Conservation (phyloP, 2,329 filamentous ascomycete species). For the Bertia moriformis region DNA sequence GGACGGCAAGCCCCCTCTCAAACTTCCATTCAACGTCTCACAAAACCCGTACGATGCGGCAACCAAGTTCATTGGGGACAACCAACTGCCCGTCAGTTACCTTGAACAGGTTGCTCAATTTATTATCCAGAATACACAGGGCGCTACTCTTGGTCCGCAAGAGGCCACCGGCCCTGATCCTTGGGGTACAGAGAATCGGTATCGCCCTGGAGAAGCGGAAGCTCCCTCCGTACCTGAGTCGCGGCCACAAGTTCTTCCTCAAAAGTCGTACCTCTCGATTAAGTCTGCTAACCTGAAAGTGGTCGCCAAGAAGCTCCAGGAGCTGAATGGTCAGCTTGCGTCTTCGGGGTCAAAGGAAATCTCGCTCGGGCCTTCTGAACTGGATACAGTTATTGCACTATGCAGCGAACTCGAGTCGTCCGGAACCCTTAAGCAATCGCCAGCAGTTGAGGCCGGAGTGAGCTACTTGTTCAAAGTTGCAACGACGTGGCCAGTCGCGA, state of each 20-base stretch:
- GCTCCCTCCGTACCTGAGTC: slow-evolving; percentile 20
- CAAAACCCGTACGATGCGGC: slow-evolving; percentile 88
- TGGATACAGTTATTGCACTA: not conserved
- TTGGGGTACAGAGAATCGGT: slow-evolving; percentile 64
- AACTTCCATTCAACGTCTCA: slow-evolving; percentile 83
- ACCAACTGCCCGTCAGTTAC: slow-evolving; percentile 75
- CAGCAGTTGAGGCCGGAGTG: not conserved
- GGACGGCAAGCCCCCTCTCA: slow-evolving; percentile 80
- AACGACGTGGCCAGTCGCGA: not conserved
- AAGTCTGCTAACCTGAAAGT: slow-evolving; percentile 53
- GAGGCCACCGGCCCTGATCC: slow-evolving; percentile 47
- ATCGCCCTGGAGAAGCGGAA: slow-evolving; percentile 55
- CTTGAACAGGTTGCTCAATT: slow-evolving; percentile 87
- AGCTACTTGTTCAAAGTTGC: not conserved
- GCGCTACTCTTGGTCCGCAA: slow-evolving; percentile 62
- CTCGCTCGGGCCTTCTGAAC: slow-evolving; percentile 16
- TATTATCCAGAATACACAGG: slow-evolving; percentile 78
- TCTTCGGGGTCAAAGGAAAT: slow-evolving; percentile 20
- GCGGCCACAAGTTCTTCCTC: slow-evolving; percentile 53
- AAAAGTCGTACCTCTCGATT: slow-evolving; percentile 67
- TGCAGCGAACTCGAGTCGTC: not conserved
- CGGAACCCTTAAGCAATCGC: not conserved
- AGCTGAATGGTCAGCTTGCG: slow-evolving; percentile 5
- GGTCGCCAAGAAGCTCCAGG: not conserved
- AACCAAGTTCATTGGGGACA: slow-evolving; percentile 77